These are phyloP conservation scores for Lachancea nothofagi DNA, from an alignment of 805 yeast genomes.

Conservation along the genomic window DNA sequence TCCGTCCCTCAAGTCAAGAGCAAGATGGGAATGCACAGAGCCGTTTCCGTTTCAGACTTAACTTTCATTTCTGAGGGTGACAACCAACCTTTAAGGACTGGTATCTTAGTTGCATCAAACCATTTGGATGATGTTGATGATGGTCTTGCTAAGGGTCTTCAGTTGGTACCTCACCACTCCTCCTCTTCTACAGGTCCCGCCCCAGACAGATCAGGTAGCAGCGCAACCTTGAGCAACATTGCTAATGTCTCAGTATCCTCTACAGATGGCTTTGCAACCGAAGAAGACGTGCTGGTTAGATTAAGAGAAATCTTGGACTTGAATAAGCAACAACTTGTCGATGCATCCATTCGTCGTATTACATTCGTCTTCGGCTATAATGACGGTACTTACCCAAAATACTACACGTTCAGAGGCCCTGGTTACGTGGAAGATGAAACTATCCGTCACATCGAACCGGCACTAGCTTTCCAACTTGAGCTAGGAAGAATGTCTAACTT, in stretches of 20 bases:
- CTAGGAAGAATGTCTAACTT: slow-evolving; percentile 91
- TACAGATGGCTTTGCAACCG: slow-evolving; percentile 67
- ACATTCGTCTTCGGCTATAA: slow-evolving; percentile 83
- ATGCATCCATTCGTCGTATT: slow-evolving; percentile 81
- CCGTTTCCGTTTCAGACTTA: slow-evolving; percentile 88
- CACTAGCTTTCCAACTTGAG: slow-evolving; percentile 95
- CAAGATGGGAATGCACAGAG: slow-evolving; percentile 62
- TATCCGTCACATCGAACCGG: slow-evolving; percentile 97
- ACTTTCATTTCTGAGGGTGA: slow-evolving; percentile 77
- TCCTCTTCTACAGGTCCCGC: slow-evolving; percentile 41
- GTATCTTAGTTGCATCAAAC: slow-evolving; percentile 72
- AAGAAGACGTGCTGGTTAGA: slow-evolving; percentile 59
- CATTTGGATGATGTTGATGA: slow-evolving; percentile 91
- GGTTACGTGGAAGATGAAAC: slow-evolving; percentile 81
- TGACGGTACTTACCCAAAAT: slow-evolving; percentile 87
- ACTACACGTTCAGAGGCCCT: slow-evolving; percentile 92
- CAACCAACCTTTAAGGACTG: slow-evolving; percentile 65
- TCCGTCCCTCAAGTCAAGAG: slow-evolving; percentile 51
- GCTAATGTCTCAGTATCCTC: slow-evolving; percentile 73
- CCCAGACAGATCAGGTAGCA: slow-evolving; percentile 41
- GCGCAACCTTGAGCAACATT: slow-evolving; percentile 59
- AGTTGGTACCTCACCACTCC: slow-evolving; percentile 51
- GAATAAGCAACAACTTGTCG: slow-evolving; percentile 60
- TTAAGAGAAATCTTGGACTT: slow-evolving; percentile 62
- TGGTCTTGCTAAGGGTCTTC: slow-evolving; percentile 67